Percentiles rank a stretch among this genome's conserved stretches.
These are phyloP conservation scores for Lecanosticta acicola DNA, from an alignment of 2,329 filamentous ascomycete genomes.

Conservation along the genomic window DNA sequence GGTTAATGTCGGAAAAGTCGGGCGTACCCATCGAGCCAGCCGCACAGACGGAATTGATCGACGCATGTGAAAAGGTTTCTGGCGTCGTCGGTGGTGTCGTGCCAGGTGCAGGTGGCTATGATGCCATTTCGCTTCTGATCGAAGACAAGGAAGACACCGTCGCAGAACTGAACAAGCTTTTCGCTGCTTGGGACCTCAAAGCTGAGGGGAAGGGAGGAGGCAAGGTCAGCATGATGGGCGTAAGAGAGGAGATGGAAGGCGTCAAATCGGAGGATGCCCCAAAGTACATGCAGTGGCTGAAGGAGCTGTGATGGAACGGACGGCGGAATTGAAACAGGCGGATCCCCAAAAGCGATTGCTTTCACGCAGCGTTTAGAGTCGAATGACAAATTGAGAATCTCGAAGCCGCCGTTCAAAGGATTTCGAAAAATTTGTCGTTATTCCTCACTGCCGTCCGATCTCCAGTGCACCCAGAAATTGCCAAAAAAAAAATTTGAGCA, in stretches of 20 bases:
- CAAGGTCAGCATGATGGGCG: slow-evolving; percentile 62
- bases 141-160: slow-evolving; percentile 64
- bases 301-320: slow-evolving; percentile 10
- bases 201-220: slow-evolving; percentile 37
- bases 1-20: slow-evolving; percentile 67
- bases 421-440: too few species aligned
- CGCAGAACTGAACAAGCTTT: slow-evolving; percentile 53
- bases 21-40: slow-evolving; percentile 83
- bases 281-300: slow-evolving; percentile 36
- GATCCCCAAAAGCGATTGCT: too few species aligned
- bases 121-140: slow-evolving; percentile 78
- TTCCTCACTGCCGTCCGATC: too few species aligned
- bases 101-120: slow-evolving; percentile 87
- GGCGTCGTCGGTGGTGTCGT: slow-evolving; percentile 90
- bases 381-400: too few species aligned
- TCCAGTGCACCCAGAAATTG: too few species aligned
- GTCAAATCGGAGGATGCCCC: slow-evolving; percentile 39
- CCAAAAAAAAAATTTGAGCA: too few species aligned
- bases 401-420: too few species aligned
- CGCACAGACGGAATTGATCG: slow-evolving; percentile 76
- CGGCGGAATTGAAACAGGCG: too few species aligned
- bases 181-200: slow-evolving; percentile 58
- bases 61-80: slow-evolving; percentile 63
- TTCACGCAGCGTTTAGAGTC: too few species aligned
- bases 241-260: slow-evolving; percentile 69